Base-by-base conservation (phyloP, 129 eudicot genomes). In the Pittosporum tobira region DNA sequence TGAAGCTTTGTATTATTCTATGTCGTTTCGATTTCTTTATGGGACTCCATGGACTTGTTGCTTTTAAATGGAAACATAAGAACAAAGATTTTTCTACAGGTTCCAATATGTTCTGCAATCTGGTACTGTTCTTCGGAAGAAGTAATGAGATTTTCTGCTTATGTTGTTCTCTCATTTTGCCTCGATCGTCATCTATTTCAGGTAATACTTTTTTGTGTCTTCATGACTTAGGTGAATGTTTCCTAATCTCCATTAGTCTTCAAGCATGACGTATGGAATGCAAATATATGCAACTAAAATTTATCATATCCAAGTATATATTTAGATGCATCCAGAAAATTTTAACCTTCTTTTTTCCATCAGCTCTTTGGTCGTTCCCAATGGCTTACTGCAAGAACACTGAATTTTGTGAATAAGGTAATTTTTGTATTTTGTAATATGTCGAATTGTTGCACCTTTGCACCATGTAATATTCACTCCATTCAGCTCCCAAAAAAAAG, bases 281-380 rank as follows among this genome's bases (percentile, higher is more conserved):
- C 10, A 25, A 40, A n/a, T n/a, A 25, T 27, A 12, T 45, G 42
- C 10, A n/a, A 12, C 43, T 14, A 16, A 23, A 14, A 4, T 24
- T 52, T 42, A 28, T 46, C 51, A 29, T 42, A 25, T 30, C n/a
- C 12, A 9, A 18, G n/a, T n/a, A 8, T 44, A 1, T 51, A 14
- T 26, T 47, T 48, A 10, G 1, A 48, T 12, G 31, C 45, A 6
- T 30, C 62, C 31, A 24, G 43, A 31, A 4, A 55, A 31, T 1
- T 5, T 49, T 7, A 1, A 11, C 19, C 13, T 29, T 43, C 38
- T 4, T 3, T 51, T 46, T 43, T 21, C 44, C 23, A n/a, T 21
- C 77, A 90, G 99, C 79, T 91, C 53, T 67, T 87, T 45, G 99
- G 96, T 54, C 99, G 94, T 69, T 96, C 94, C 27, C 96, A 86